phyloP scores from a whole-genome alignment of 306 rosid species.

The Mimosa pudica region DNA sequence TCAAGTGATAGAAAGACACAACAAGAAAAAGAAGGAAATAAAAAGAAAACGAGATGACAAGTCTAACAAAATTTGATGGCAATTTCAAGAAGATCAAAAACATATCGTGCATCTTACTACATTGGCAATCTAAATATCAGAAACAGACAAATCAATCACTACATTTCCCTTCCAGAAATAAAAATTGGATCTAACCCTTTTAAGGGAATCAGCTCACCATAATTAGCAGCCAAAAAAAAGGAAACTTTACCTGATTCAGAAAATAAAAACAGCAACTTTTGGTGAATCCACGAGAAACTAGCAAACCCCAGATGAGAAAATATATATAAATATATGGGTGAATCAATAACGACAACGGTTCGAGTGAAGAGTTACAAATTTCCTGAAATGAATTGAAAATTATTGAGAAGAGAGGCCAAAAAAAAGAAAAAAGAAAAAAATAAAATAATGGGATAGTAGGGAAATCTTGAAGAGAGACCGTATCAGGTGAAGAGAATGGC shows the following conservation, averaged over 20 bases:
- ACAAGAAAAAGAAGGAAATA: not conserved
- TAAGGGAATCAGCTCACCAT: not conserved
- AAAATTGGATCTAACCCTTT: slow-evolving; percentile 34
- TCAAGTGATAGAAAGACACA: not conserved
- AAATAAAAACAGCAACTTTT: not conserved
- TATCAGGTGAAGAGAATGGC: slow-evolving; percentile 7
- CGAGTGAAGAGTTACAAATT: not conserved
- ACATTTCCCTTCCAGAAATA: not conserved
- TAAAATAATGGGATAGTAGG: not conserved
- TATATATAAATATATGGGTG: not conserved
- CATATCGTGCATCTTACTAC: slow-evolving; percentile 1
- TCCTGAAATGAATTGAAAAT: slow-evolving; percentile 3
- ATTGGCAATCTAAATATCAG: slow-evolving; percentile 13
- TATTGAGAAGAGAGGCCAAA: not conserved
- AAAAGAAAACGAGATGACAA: not conserved
- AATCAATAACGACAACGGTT: slow-evolving; percentile 24
- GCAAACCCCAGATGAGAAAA: not conserved
- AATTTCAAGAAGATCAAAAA: not conserved
- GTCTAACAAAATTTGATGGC: slow-evolving; percentile 6
- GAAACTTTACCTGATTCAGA: slow-evolving; percentile 43
- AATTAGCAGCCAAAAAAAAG: not conserved
- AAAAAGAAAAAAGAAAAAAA: slow-evolving; percentile 18
- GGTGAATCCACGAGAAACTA: slow-evolving; percentile 12
- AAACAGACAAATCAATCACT: not conserved
- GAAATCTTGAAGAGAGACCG: not conserved